phyloP scores from a whole-genome alignment of 345 rosid genomes.

The Eucalyptus viminalis region DNA sequence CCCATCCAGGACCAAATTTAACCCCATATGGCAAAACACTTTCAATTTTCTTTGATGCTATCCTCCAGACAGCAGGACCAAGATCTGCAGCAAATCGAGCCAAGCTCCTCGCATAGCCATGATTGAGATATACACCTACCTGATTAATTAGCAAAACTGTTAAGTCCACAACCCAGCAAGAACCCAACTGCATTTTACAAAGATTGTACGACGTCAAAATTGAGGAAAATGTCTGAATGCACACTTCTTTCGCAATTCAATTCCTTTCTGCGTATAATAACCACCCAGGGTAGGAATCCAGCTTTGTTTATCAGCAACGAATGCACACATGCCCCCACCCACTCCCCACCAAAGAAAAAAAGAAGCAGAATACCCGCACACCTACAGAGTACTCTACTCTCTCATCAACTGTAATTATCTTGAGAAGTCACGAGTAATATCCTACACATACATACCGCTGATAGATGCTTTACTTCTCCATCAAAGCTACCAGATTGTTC shows the following conservation, averaged over 20 bases:
- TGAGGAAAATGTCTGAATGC: background rate
- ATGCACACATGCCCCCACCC: background rate
- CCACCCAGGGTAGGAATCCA: background rate
- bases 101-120: constrained; percentile 80
- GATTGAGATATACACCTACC: constrained; percentile 75
- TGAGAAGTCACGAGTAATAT: background rate
- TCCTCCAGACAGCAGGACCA: constrained; percentile 72
- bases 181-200: background rate
- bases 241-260: background rate
- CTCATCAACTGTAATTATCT: background rate
- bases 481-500: constrained; percentile 39
- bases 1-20: constrained; percentile 72
- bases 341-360: background rate
- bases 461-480: constrained; percentile 58
- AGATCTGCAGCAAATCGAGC: constrained; percentile 80
- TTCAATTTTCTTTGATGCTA: constrained; percentile 63
- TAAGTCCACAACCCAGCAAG: background rate
- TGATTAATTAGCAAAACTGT: constrained; percentile 9
- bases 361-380: background rate
- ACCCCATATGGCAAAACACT: constrained; percentile 47
- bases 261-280: background rate
- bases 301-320: background rate
- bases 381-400: background rate
- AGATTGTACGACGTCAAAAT: background rate
- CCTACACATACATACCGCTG: constrained; percentile 38